Conservation (phyloP, 2,329 filamentous ascomycete species). For the Aspergillus sp. region DNA sequence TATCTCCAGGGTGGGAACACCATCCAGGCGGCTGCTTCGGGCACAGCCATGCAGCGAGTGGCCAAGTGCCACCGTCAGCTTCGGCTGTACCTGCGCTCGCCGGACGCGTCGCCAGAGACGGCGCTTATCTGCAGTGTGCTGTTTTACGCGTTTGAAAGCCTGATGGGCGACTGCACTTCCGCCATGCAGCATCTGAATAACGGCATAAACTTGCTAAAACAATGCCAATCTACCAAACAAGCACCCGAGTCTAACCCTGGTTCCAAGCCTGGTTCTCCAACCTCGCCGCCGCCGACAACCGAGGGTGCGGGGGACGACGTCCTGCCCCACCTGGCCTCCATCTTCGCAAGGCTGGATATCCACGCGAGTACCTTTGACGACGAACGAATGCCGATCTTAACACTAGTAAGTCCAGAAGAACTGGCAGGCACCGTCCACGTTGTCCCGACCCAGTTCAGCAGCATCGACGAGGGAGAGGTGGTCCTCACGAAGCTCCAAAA, state of each 20-base stretch:
- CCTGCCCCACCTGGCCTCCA: slow-evolving; percentile 13
- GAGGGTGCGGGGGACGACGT: slow-evolving; percentile 11
- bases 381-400: slow-evolving; percentile 12
- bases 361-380: slow-evolving; percentile 24
- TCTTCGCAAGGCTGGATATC: slow-evolving; percentile 22
- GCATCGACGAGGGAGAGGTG: slow-evolving; percentile 13
- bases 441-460: slow-evolving; percentile 4
- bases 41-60: slow-evolving; percentile 14
- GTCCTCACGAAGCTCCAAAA: slow-evolving; percentile 24
- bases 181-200: slow-evolving; percentile 27
- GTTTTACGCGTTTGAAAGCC: slow-evolving; percentile 27
- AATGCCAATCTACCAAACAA: too few relatives aligned
- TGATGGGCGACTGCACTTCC: slow-evolving; percentile 21
- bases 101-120: slow-evolving; percentile 19
- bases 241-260: too few relatives aligned
- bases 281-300: not conserved
- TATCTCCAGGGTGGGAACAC: not conserved
- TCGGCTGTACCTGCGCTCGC: slow-evolving; percentile 18
- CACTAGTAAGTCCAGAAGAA: slow-evolving; percentile 5
- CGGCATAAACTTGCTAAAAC: slow-evolving; percentile 21
- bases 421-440: not conserved
- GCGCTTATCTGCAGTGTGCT: slow-evolving; percentile 27
- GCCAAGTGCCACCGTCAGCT: slow-evolving; percentile 27
- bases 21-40: not conserved
- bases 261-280: too few relatives aligned